phyloP scores from a whole-genome alignment of 83 land plant species.

The Picea mariana region DNA sequence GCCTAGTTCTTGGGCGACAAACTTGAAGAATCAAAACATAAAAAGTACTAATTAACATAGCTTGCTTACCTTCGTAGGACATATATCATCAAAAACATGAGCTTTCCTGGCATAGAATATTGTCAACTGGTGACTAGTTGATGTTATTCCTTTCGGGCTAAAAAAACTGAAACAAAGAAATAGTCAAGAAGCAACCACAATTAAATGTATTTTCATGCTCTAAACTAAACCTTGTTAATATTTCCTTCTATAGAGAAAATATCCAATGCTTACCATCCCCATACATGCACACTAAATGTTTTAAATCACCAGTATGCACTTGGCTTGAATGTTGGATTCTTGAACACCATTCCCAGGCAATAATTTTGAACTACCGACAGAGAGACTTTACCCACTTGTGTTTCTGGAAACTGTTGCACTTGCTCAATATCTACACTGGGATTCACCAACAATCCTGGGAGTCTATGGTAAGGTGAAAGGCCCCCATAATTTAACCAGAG shows the following conservation, averaged over 20 bases:
- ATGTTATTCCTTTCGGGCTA: slow-evolving; percentile 36
- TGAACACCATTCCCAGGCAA: slow-evolving; percentile 35
- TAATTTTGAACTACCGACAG: slow-evolving; percentile 27
- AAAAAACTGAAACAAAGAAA: slow-evolving; percentile 8
- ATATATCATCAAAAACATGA: slow-evolving; percentile 69
- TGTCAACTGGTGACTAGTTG: slow-evolving; percentile 53
- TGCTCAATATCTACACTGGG: too few species aligned
- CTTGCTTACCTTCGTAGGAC: slow-evolving; percentile 50
- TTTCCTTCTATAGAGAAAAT: background rate
- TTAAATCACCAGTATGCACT: slow-evolving; percentile 2
- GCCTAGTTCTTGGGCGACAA: background rate
- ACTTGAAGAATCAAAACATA: background rate
- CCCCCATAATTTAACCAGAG: too few species aligned
- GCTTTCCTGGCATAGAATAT: slow-evolving; percentile 72
- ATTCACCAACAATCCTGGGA: too few species aligned
- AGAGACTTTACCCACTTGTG: slow-evolving; percentile 26
- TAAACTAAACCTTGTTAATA: background rate
- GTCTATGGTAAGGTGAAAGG: too few species aligned
- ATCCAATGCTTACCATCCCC: background rate
- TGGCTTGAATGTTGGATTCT: slow-evolving; percentile 36
- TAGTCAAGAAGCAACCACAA: background rate
- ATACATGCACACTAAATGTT: too few species aligned
- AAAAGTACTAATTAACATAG: background rate
- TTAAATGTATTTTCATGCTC: background rate
- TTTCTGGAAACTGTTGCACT: slow-evolving; percentile 28